Base-by-base conservation (phyloP, 768 basidiomycete genomes). In the Tremella mesenterica region DNA sequence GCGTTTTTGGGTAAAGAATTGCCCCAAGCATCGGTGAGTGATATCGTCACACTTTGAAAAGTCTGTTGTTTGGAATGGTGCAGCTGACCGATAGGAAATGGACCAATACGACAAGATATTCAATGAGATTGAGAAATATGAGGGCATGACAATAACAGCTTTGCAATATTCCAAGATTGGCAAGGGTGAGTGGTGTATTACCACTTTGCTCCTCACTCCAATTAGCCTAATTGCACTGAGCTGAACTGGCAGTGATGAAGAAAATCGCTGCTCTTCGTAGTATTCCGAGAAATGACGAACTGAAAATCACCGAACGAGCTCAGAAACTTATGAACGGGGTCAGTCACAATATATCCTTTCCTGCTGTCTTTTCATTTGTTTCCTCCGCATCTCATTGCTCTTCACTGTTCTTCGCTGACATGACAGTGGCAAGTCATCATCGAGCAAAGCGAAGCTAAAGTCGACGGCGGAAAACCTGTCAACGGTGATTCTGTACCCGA, bases 111-210 rank as follows among this genome's bases (percentile, higher is more conserved):
- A 90, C 60, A 75, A 79, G 44, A 72, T 88, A 27, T 88, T 92
- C 76, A 79, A 80, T 5, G 81, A 80, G 0, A 83, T 92, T 26
- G 88, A 91, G 61, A 77, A 76, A 4, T 87, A 86, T 62, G 80
- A 86, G 27, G 77, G 79, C 55, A 86, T 89, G 74, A 85, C 82
- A 46, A 83, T 89, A 54, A 80, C 82, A 50, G 85, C 88, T 62
- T 80, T 91, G 36, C 68, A 86, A 83, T 83, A 82, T 74, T 88
- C 86, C 46, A 73, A 73, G 66, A 73, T 73, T 51, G 71, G 71
- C 57, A 73, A 73, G 54, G 71, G 71, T 70, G 33, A 50, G 65
- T 56, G 7, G 12, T 21, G 21, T 10, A 8, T 39, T 10, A 3
- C 8, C 3, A n/a, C 21, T 4, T 3, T 41, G 10, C 43, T 10